Evolutionary conservation across 106 monocot genomes (phyloP).

Genomic region (Platanthera guangdongensis): DNA sequence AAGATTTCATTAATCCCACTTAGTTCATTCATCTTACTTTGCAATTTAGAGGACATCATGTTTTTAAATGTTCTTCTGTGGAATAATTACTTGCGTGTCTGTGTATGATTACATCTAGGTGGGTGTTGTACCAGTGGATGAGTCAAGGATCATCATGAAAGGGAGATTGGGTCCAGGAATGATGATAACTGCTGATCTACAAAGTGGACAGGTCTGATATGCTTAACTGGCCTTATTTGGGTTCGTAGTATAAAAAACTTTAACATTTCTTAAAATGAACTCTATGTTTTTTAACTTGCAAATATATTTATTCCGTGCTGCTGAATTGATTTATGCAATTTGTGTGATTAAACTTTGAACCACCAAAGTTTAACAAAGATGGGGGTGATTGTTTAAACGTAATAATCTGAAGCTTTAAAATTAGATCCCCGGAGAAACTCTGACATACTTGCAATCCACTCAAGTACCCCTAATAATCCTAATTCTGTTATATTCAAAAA

Average conservation of each 20-base stretch:
- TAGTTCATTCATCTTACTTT: no score
- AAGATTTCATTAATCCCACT: no score
- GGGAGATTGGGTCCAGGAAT: constrained; percentile 96
- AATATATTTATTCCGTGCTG: neutral
- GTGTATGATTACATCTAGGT: constrained; percentile 37
- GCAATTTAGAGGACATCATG: no score
- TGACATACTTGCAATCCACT: no score
- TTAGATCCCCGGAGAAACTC: no score
- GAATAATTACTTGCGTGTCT: neutral
- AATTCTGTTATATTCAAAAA: no score
- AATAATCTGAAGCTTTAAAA: no score
- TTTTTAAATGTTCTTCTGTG: no score
- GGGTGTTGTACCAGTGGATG: constrained; percentile 98
- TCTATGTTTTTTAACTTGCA: no score
- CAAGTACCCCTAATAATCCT: no score
- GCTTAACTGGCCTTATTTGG: neutral
- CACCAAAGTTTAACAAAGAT: no score
- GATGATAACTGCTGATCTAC: constrained; percentile 94
- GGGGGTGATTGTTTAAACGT: no score
- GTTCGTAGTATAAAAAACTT: neutral
- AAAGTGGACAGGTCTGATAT: constrained; percentile 68
- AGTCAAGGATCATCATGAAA: constrained; percentile 90
- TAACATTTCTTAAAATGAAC: neutral
- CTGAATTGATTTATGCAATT: neutral
- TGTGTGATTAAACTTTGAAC: neutral